Evolutionary conservation across 192 early-diverging fungal genomes (phyloP).

Genomic region (Podochytrium sp.): DNA sequence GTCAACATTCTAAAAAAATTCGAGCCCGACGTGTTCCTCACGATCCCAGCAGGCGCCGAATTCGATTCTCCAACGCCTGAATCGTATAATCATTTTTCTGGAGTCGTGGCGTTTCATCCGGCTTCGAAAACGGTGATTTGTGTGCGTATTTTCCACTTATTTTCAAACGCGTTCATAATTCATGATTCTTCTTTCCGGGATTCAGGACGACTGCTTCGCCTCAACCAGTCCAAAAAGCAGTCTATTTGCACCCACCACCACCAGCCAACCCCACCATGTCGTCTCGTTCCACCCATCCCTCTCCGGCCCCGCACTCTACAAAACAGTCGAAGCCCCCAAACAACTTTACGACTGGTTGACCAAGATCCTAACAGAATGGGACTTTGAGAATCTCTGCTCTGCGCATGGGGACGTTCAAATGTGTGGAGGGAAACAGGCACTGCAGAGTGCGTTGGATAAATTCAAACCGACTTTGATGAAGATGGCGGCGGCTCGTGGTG

Average conservation of each 20-base stretch:
- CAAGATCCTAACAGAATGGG: slow-evolving; percentile 9
- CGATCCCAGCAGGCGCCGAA: slow-evolving; percentile 5
- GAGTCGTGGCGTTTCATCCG: slow-evolving; percentile 16
- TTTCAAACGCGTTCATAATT: too few relatives aligned
- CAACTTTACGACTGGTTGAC: slow-evolving; percentile 18
- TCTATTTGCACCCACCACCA: too few relatives aligned
- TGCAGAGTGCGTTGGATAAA: not conserved
- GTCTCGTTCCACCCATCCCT: slow-evolving; percentile 2
- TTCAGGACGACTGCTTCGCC: slow-evolving; percentile 17
- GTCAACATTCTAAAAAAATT: not conserved
- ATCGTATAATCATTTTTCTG: slow-evolving; percentile 12
- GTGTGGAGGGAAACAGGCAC: slow-evolving; percentile 10
- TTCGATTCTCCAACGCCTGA: slow-evolving; percentile 14
- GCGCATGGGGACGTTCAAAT: slow-evolving; percentile 13
- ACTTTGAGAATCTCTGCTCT: slow-evolving; percentile 22
- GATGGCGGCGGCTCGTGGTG: not conserved
- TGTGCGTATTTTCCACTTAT: too few relatives aligned
- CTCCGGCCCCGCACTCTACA: not conserved
- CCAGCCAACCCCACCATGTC: not conserved
- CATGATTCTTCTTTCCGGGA: too few relatives aligned
- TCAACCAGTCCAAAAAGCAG: too few relatives aligned
- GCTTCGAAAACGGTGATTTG: slow-evolving; percentile 14
- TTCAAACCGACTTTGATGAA: not conserved
- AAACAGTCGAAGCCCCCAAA: not conserved
- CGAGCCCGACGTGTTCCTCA: slow-evolving; percentile 3